Evolutionary conservation across 495 filamentous ascomycete species (phyloP).

Genomic region (Xylaria intraflava): DNA sequence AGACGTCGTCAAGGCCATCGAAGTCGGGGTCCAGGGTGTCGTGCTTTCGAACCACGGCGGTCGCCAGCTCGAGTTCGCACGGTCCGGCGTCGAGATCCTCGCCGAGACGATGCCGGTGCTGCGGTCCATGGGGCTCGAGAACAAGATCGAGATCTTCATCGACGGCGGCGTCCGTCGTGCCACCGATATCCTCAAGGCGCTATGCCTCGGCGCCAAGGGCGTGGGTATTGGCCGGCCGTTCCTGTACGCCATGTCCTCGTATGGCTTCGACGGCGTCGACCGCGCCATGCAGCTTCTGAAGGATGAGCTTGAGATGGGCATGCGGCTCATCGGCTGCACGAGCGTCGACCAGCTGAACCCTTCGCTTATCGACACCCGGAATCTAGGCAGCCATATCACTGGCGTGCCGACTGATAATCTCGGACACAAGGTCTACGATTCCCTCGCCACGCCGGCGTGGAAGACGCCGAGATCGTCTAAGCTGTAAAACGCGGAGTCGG

Average conservation of each 20-base stretch:
- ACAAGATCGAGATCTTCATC: constrained; percentile 82
- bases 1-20: constrained; percentile 81
- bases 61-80: constrained; percentile 87
- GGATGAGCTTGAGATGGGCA: constrained; percentile 99
- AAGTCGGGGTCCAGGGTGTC: constrained; percentile 80
- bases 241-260: constrained; percentile 91
- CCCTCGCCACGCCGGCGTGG: constrained; percentile 38
- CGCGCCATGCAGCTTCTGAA: constrained; percentile 90
- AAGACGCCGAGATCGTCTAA: constrained; percentile 29
- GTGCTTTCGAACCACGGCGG: constrained; percentile 89
- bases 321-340: constrained; percentile 81
- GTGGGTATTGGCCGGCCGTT: constrained; percentile 95
- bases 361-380: constrained; percentile 68
- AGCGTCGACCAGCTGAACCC: constrained; percentile 71
- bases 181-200: constrained; percentile 93
- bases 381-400: constrained; percentile 62
- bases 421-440: constrained; percentile 35
- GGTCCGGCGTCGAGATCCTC: constrained; percentile 85
- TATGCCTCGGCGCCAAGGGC: constrained; percentile 86
- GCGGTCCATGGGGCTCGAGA: constrained; percentile 70
- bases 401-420: constrained; percentile 63
- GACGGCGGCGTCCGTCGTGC: constrained; percentile 87
- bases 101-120: constrained; percentile 96
- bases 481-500: constrained; percentile 11
- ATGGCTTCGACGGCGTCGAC: constrained; percentile 81